Percentiles rank a stretch among this genome's conserved stretches.
Conservation (phyloP, 805 yeast species). For the Teunomyces pallodes region DNA sequence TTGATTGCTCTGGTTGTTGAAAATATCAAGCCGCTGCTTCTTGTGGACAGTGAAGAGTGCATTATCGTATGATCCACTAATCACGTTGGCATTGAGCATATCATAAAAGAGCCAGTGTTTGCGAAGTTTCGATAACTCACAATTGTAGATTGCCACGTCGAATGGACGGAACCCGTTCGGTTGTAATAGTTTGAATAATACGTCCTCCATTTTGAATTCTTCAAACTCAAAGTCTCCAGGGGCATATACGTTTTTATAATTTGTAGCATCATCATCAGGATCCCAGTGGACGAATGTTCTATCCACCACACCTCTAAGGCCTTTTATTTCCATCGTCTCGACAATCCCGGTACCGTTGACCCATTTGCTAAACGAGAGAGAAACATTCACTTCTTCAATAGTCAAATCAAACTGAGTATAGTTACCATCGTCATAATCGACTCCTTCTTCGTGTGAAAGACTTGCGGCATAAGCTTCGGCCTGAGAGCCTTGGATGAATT, state of each 20-base stretch:
- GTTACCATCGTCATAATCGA: conserved; percentile 75
- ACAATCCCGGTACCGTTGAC: conserved; percentile 85
- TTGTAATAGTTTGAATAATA: conserved; percentile 75
- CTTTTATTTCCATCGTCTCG: conserved; percentile 71
- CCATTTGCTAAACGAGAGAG: conserved; percentile 83
- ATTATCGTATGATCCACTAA: conserved; percentile 91
- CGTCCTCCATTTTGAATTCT: conserved; percentile 78
- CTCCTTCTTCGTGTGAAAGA: conserved; percentile 22
- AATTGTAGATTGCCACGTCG: conserved; percentile 81
- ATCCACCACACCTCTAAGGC: conserved; percentile 90
- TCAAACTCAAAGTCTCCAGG: conserved; percentile 95
- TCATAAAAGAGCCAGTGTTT: conserved; percentile 95
- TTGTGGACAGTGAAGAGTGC: conserved; percentile 90
- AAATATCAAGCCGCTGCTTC: conserved; percentile 58
- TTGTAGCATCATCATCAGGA: conserved; percentile 77
- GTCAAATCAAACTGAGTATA: conserved; percentile 94
- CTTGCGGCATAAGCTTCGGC: conserved; percentile 66
- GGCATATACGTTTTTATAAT: conserved; percentile 65
- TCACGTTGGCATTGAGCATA: conserved; percentile 73
- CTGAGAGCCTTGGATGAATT: conserved; percentile 70
- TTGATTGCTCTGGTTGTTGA: conserved; percentile 24
- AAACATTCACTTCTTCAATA: conserved; percentile 77
- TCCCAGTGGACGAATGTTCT: conserved; percentile 84
- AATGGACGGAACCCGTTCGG: conserved; percentile 82
- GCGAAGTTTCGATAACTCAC: conserved; percentile 75